Evolutionary conservation across 2,329 filamentous ascomycete genomes (phyloP), one percentile per base, ranked within the genome.

Genomic region (Xylariaceae sp.): DNA sequence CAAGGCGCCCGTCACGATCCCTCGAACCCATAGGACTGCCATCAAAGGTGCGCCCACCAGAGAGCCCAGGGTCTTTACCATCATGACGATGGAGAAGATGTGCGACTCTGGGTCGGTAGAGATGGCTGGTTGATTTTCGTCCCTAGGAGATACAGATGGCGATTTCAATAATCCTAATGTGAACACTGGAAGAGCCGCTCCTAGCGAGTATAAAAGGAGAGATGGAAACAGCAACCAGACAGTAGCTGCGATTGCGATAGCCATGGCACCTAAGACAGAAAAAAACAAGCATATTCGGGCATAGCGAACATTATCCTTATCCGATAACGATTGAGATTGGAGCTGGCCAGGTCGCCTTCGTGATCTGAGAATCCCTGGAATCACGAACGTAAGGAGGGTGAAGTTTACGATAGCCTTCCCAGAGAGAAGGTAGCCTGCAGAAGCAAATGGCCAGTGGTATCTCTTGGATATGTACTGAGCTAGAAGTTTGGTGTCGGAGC

Each of bases 51-150:
- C 77, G 0, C 79, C 79, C 0, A 81, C 54, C 9, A 81, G 69
- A 6, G 78, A 78, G 2, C 79, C 79, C 0, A 77, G 67, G 0
- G 78, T 79, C 66, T 79, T 79, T 1, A 79, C 71, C 61, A 81
- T 70, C 78, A 81, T 81, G 14, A 79, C 77, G n/a, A 81, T 74
- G 2, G 79, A 78, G 54, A 81, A 81, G 1, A 80, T 69, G 26
- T 77, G 77, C 3, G 70, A 71, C 23, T 78, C 75, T 0, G 71
- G 63, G 14, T 74, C 70, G 0, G 57, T 52, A 7, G 54, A 48
- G 41, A 53, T 51, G 40, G 37, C 18, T 44, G 12, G 61, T 52
- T 16, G 59, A 21, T 61, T 56, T 7, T 49, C 45, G 12, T 63
- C 45, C 32, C 55, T 60, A 9, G 65, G 61, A n/a, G 67, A 70